phyloP scores from a whole-genome alignment of 441 rosid genomes.

The Arabidopsis lyrata region DNA sequence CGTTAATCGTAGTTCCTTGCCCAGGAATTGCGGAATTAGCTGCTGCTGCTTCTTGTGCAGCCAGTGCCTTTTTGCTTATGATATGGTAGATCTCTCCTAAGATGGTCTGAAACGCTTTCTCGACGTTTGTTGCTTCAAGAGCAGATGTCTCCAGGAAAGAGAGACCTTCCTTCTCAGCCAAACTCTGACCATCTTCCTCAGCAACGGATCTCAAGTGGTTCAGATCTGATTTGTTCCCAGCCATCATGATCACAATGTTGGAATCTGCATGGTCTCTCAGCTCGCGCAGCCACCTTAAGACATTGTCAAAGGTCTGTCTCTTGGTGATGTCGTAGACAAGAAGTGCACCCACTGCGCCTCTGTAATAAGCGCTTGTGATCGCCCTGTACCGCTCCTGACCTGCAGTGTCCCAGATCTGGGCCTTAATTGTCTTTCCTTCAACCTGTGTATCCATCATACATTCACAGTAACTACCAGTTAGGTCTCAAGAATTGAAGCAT shows the following conservation, averaged over 20 bases:
- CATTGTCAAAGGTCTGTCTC: slow-evolving; percentile 92
- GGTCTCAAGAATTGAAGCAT: slow-evolving; percentile 10
- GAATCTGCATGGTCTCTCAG: slow-evolving; percentile 95
- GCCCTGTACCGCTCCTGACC: slow-evolving; percentile 97
- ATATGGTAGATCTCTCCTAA: slow-evolving; percentile 85
- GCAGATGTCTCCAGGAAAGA: slow-evolving; percentile 96
- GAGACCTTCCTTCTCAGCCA: slow-evolving; percentile 91
- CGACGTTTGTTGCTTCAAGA: slow-evolving; percentile 78
- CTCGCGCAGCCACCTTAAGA: slow-evolving; percentile 87
- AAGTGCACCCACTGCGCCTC: slow-evolving; percentile 97
- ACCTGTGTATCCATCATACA: slow-evolving; percentile 53
- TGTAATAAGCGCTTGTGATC: slow-evolving; percentile 92
- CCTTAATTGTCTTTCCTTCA: slow-evolving; percentile 94
- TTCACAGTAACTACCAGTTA: slow-evolving; percentile 7
- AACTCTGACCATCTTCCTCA: slow-evolving; percentile 71
- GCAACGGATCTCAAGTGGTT: slow-evolving; percentile 85
- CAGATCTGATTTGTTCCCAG: slow-evolving; percentile 90
- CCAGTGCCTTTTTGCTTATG: slow-evolving; percentile 91
- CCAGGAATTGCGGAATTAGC: slow-evolving; percentile 45
- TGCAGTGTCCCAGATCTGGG: slow-evolving; percentile 98
- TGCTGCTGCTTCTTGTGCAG: slow-evolving; percentile 80
- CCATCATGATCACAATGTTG: slow-evolving; percentile 96
- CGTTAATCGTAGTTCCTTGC: slow-evolving; percentile 44
- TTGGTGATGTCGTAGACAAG: slow-evolving; percentile 95
- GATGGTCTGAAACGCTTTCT: slow-evolving; percentile 90